Percentiles rank a stretch among this genome's conserved stretches.
phyloP scores from a whole-genome alignment of 2,329 filamentous ascomycete species.

The Pseudogymnoascus verrucosus region DNA sequence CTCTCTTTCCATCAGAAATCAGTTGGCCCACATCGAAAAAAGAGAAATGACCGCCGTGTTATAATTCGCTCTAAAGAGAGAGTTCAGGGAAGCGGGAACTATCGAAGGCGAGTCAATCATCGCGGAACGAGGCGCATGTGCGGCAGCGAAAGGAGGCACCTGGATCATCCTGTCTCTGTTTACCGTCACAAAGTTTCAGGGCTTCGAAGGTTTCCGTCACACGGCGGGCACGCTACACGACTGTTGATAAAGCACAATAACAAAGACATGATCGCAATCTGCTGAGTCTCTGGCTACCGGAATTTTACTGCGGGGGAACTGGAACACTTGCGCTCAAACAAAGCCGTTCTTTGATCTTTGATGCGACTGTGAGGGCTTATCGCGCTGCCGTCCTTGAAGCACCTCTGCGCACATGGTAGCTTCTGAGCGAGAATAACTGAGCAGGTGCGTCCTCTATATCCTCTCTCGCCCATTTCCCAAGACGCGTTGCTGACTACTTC shows the following conservation, averaged over 20 bases:
- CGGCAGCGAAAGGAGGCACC: not conserved
- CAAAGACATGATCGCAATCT: constrained; percentile 6
- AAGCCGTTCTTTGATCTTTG: constrained; percentile 1
- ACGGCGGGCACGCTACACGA: constrained; percentile 5
- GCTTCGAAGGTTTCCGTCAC: not conserved
- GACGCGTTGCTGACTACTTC: constrained; percentile 10
- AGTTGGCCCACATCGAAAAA: not conserved
- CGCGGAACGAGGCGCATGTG: not conserved
- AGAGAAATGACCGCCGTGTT: not conserved
- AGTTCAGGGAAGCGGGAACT: not conserved
- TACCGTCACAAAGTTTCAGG: constrained; percentile 3
- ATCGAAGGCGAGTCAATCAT: not conserved
- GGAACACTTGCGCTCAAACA: constrained; percentile 4
- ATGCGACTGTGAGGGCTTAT: constrained; percentile 1
- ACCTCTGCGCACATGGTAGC: constrained; percentile 9
- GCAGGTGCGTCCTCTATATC: not conserved
- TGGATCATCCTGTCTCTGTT: constrained; percentile 7
- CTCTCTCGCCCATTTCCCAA: not conserved
- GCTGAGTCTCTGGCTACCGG: constrained; percentile 1
- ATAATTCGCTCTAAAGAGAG: not conserved
- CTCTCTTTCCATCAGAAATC: not conserved
- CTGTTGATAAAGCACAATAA: constrained; percentile 8
- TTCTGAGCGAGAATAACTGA: constrained; percentile 5
- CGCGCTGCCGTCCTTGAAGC: not conserved
- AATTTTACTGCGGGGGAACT: constrained; percentile 1